A percentile compares a stretch with the other conserved stretches of the same genome.
These are phyloP conservation scores for Starmerella cellae DNA, from an alignment of 805 yeast species.

Conservation along the genomic window DNA sequence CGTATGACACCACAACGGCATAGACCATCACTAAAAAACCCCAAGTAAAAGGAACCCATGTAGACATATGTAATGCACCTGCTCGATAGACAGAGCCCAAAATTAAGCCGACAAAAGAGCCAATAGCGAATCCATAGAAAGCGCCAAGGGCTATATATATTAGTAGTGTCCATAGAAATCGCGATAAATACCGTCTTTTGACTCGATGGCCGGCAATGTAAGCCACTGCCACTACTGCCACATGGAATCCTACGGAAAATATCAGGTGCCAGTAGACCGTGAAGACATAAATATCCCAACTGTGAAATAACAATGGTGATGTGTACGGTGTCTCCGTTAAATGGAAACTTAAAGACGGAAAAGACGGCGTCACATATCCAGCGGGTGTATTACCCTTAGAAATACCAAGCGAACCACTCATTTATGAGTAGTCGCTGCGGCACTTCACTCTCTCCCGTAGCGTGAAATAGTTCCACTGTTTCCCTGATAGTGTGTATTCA, in stretches of 20 bases:
- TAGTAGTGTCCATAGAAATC: constrained; percentile 29
- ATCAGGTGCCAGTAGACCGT: constrained; percentile 73
- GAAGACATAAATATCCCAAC: constrained; percentile 66
- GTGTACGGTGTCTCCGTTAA: constrained; percentile 27
- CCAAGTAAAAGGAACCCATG: constrained; percentile 89
- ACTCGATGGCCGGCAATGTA: constrained; percentile 34
- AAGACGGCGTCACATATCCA: constrained; percentile 65
- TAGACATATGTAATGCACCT: constrained; percentile 75
- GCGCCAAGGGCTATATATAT: constrained; percentile 31
- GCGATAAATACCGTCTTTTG: constrained; percentile 20
- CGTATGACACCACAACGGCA: constrained; percentile 54
- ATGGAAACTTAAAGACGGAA: constrained; percentile 50
- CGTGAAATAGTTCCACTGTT: too few relatives aligned
- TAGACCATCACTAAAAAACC: constrained; percentile 55
- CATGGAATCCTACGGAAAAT: constrained; percentile 48
- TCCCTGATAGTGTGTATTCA: too few relatives aligned
- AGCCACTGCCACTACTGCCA: constrained; percentile 52
- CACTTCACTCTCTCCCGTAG: too few relatives aligned
- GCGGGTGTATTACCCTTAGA: constrained; percentile 41
- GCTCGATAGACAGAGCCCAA: constrained; percentile 63
- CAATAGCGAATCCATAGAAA: constrained; percentile 47
- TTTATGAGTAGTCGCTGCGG: constrained; percentile 1
- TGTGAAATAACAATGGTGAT: constrained; percentile 50
- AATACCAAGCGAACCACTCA: constrained; percentile 20
- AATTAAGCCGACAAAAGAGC: constrained; percentile 65